phyloP scores from a whole-genome alignment of 257 asterid genomes.

The Ophiorrhiza pumila region DNA sequence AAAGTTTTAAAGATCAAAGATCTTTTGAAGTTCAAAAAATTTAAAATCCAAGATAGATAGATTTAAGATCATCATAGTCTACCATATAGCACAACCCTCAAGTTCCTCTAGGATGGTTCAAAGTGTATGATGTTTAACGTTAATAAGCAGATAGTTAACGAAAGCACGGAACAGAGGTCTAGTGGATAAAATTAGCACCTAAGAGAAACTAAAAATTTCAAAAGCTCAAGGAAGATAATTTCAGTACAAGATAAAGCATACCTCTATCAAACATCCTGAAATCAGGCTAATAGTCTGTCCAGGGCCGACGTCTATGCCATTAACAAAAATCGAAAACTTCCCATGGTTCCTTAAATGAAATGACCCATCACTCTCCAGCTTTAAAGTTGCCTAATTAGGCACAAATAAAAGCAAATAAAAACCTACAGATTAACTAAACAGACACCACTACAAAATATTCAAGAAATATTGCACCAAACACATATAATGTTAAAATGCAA shows the following conservation, averaged over 20 bases:
- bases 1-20: background rate
- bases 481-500: background rate
- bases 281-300: constrained; percentile 33
- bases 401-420: background rate
- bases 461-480: background rate
- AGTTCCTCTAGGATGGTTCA: background rate
- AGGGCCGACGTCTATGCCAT: constrained; percentile 39
- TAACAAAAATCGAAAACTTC: constrained; percentile 35
- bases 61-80: too few species aligned
- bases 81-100: background rate
- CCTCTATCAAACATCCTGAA: constrained; percentile 66
- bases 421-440: background rate
- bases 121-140: background rate
- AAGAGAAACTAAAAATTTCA: background rate
- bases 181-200: background rate
- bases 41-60: too few species aligned
- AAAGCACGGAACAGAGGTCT: background rate
- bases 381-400: constrained; percentile 48
- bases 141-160: background rate
- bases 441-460: background rate
- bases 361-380: constrained; percentile 45
- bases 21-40: background rate
- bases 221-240: background rate
- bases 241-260: constrained; percentile 18
- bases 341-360: constrained; percentile 62